Conservation (phyloP, 2,329 filamentous ascomycete species). For the Monilinia fructigena region DNA sequence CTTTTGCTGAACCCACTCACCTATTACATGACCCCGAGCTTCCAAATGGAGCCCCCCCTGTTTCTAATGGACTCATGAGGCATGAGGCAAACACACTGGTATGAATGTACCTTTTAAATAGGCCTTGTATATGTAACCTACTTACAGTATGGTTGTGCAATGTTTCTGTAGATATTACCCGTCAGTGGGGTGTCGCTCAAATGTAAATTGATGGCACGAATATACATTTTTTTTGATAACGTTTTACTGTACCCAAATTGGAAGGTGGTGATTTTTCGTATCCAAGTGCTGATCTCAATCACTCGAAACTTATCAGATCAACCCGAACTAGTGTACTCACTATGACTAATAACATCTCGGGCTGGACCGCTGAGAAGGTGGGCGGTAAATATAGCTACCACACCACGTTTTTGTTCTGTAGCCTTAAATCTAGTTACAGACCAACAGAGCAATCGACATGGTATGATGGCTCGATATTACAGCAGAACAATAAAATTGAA, state of each 20-base stretch:
- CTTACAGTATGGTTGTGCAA: neutral
- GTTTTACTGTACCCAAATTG: neutral
- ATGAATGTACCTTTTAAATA: slow-evolving; percentile 4
- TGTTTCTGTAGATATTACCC: slow-evolving; percentile 2
- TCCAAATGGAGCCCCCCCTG: slow-evolving; percentile 10
- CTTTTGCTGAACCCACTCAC: neutral
- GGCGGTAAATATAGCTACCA: neutral
- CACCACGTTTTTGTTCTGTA: too few relatives aligned
- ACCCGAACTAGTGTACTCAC: neutral
- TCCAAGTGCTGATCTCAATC: neutral
- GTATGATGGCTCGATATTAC: too few relatives aligned
- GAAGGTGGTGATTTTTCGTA: neutral
- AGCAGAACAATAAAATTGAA: too few relatives aligned
- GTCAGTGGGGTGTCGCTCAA: neutral
- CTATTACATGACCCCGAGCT: slow-evolving; percentile 4
- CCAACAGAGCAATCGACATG: too few relatives aligned
- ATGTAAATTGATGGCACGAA: slow-evolving; percentile 6
- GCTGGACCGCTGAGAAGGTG: neutral
- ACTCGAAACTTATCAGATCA: neutral
- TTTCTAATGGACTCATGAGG: slow-evolving; percentile 1
- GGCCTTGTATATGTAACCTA: slow-evolving; percentile 5
- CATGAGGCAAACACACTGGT: slow-evolving; percentile 5
- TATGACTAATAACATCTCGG: neutral
- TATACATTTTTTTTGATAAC: slow-evolving; percentile 1
- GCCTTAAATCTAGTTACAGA: too few relatives aligned